These are phyloP conservation scores for Gnomoniopsis smithogilvyi DNA, from an alignment of 2,329 filamentous ascomycete species.

Conservation along the genomic window DNA sequence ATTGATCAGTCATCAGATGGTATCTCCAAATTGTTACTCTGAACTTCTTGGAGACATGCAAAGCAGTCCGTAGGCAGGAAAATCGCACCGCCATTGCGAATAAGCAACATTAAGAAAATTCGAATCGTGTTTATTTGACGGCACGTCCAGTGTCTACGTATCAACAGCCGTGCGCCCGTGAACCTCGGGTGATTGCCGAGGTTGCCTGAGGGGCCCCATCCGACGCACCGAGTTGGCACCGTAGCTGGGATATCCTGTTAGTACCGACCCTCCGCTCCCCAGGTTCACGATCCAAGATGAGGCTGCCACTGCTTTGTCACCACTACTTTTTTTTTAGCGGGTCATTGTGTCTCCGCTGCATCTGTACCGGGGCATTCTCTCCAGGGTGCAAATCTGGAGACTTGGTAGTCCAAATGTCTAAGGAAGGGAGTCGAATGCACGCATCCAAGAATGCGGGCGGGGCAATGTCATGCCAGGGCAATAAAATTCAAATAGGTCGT, in stretches of 20 bases:
- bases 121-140: neutral
- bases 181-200: slow-evolving; percentile 14
- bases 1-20: slow-evolving; percentile 12
- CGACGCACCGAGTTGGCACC: neutral
- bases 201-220: neutral
- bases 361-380: neutral
- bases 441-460: slow-evolving; percentile 8
- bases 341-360: neutral
- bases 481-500: neutral
- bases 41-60: neutral
- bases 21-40: neutral
- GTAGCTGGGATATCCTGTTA: neutral
- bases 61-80: neutral
- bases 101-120: neutral
- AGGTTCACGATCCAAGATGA: neutral
- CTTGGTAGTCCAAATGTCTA: neutral
- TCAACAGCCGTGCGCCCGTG: neutral
- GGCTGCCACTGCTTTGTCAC: neutral
- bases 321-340: neutral
- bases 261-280: neutral
- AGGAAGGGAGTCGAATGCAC: neutral
- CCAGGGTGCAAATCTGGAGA: neutral
- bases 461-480: neutral
- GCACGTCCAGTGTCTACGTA: slow-evolving; percentile 6
- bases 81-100: neutral